Conservation (phyloP, 345 rosid genomes). For the Eucalyptus cladocalyx region DNA sequence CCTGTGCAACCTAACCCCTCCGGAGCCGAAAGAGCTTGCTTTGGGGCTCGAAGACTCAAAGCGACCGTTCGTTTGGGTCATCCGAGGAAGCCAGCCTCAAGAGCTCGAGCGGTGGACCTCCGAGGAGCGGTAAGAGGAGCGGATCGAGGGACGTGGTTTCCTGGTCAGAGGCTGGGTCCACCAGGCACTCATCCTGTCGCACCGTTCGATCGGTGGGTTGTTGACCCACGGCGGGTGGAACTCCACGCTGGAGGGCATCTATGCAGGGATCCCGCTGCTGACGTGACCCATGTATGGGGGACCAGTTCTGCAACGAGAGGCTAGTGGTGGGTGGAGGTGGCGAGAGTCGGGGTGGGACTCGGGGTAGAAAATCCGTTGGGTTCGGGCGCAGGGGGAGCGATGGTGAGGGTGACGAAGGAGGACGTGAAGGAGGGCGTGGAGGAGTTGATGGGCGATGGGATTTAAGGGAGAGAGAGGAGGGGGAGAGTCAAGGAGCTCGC, state of each 20-base stretch:
- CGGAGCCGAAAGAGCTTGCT: conserved; percentile 7
- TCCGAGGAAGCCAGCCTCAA: not conserved
- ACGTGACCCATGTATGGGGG: conserved; percentile 17
- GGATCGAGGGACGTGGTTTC: conserved; percentile 4
- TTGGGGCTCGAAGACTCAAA: conserved; percentile 17
- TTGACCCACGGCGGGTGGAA: conserved; percentile 29
- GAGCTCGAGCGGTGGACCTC: conserved; percentile 10
- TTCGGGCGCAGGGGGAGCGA: not conserved
- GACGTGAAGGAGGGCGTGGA: conserved; percentile 1
- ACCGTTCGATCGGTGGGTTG: conserved; percentile 10
- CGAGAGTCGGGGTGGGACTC: conserved; percentile 1
- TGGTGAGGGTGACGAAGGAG: not conserved
- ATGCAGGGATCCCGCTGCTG: conserved; percentile 10
- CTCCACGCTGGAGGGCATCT: conserved; percentile 4
- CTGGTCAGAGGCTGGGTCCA: conserved; percentile 24
- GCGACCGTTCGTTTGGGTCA: conserved; percentile 16
- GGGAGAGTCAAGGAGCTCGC: not conserved
- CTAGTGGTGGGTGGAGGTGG: conserved; percentile 3
- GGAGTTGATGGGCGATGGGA: conserved; percentile 1
- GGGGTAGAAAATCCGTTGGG: not conserved
- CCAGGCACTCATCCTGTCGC: conserved; percentile 16
- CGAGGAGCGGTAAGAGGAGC: conserved; percentile 6
- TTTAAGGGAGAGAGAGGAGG: conserved; percentile 1
- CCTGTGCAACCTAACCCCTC: not conserved
- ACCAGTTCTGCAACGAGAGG: conserved; percentile 28